phyloP scores from a whole-genome alignment of 495 filamentous ascomycete species.

The Penicillium subrubescens region DNA sequence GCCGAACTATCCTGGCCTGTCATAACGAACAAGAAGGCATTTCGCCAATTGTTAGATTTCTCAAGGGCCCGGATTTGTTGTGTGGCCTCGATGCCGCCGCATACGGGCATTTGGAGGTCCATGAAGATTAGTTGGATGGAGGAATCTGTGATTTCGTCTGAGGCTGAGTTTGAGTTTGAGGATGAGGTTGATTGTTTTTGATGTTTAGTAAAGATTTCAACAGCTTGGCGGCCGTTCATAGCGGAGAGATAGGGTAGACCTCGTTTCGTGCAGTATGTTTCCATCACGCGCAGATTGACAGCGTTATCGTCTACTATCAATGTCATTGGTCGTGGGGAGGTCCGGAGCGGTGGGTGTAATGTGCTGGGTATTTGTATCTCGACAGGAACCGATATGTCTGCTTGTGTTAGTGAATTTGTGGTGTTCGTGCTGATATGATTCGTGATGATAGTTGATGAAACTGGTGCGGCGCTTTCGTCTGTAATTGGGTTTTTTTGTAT shows the following conservation, averaged over 20 bases:
- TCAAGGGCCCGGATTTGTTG: conserved; percentile 83
- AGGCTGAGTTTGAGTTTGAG: neutral
- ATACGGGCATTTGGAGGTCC: conserved; percentile 91
- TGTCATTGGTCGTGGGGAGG: neutral
- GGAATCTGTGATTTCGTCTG: neutral
- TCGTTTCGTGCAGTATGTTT: conserved; percentile 19
- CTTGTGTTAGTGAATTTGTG: neutral
- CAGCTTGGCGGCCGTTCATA: conserved; percentile 11
- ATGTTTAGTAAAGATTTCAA: conserved; percentile 10
- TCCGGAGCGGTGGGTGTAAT: neutral
- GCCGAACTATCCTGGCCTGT: conserved; percentile 21
- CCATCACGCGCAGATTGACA: conserved; percentile 20
- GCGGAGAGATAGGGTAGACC: conserved; percentile 14
- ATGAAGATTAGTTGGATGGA: conserved; percentile 78
- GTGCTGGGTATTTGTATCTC: neutral
- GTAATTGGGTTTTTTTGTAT: neutral
- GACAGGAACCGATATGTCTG: neutral
- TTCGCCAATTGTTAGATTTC: conserved; percentile 56
- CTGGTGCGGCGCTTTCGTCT: neutral
- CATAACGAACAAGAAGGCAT: conserved; percentile 12
- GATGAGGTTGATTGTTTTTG: neutral
- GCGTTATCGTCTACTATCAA: conserved; percentile 23
- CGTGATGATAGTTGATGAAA: neutral
- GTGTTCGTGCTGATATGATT: neutral
- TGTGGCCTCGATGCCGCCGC: conserved; percentile 86